Percentiles rank a stretch among this genome's conserved stretches.
Conservation (phyloP, 768 basidiomycete species). For the Tylopilus felleus region DNA sequence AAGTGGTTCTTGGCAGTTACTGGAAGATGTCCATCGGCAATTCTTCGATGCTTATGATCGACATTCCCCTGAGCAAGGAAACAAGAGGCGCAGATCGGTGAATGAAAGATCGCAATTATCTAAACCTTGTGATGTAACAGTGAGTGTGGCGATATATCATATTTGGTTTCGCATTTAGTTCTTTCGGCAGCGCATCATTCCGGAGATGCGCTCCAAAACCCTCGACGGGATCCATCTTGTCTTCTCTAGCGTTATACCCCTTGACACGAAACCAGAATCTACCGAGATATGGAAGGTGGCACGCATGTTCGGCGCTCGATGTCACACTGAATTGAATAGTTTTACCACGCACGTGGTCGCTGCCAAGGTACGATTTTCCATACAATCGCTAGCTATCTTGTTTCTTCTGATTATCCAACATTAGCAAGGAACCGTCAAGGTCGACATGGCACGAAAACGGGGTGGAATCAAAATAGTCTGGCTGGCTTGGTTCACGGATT, state of each 20-base stretch:
- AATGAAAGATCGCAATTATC: slow-evolving; percentile 26
- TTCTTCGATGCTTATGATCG: slow-evolving; percentile 72
- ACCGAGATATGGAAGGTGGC: slow-evolving; percentile 87
- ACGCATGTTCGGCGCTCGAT: slow-evolving; percentile 82
- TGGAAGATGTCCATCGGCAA: slow-evolving; percentile 71
- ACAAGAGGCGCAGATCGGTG: slow-evolving; percentile 26
- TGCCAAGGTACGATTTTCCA: slow-evolving; percentile 57
- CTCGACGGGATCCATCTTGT: slow-evolving; percentile 79
- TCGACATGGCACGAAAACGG: slow-evolving; percentile 74
- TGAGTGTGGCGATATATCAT: slow-evolving; percentile 36
- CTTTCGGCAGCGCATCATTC: slow-evolving; percentile 71
- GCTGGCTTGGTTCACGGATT: slow-evolving; percentile 87
- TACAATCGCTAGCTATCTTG: slow-evolving; percentile 1
- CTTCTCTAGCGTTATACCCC: slow-evolving; percentile 93
- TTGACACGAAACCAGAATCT: slow-evolving; percentile 75
- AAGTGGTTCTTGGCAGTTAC: slow-evolving; percentile 47
- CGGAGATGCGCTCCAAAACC: slow-evolving; percentile 68
- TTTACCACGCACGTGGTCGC: slow-evolving; percentile 89
- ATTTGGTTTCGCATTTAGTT: not conserved
- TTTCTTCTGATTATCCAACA: slow-evolving; percentile 1
- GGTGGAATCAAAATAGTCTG: slow-evolving; percentile 82
- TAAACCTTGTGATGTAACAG: slow-evolving; percentile 71
- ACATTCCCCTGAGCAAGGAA: slow-evolving; percentile 26
- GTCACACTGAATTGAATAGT: slow-evolving; percentile 62
- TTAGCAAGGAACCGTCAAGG: slow-evolving; percentile 89